Evolutionary conservation across 257 asterid species (phyloP).

Genomic region (Lantana camara): DNA sequence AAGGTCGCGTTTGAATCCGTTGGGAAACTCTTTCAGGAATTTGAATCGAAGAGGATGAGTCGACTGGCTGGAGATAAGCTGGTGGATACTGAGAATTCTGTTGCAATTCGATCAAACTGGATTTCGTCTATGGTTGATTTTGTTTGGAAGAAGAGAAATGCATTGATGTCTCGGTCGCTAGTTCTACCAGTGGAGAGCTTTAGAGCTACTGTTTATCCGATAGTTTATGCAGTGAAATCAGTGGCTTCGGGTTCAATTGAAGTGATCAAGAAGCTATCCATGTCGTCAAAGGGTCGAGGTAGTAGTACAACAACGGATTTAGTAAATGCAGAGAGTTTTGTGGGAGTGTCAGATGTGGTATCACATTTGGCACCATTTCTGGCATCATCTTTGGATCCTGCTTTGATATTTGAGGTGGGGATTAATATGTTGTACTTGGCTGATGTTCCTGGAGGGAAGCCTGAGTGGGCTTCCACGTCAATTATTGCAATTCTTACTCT

Average conservation of each 20-base stretch:
- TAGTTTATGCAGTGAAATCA: slow-evolving; percentile 84
- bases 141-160: slow-evolving; percentile 78
- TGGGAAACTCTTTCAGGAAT: slow-evolving; percentile 87
- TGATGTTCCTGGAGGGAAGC: slow-evolving; percentile 98
- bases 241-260: slow-evolving; percentile 91
- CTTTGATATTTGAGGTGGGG: slow-evolving; percentile 92
- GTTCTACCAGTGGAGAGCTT: slow-evolving; percentile 87
- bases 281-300: slow-evolving; percentile 51
- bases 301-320: slow-evolving; percentile 37
- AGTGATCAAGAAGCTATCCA: slow-evolving; percentile 79
- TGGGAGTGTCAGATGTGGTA: slow-evolving; percentile 90
- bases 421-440: slow-evolving; percentile 94
- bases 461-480: slow-evolving; percentile 96
- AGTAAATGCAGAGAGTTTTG: slow-evolving; percentile 70
- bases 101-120: slow-evolving; percentile 93
- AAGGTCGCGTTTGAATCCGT: slow-evolving; percentile 90
- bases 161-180: slow-evolving; percentile 76
- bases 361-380: slow-evolving; percentile 91
- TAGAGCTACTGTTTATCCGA: slow-evolving; percentile 75
- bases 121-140: slow-evolving; percentile 84
- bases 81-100: slow-evolving; percentile 89
- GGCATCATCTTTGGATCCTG: slow-evolving; percentile 88
- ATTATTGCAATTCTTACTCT: slow-evolving; percentile 94
- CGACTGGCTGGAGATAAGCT: slow-evolving; percentile 93
- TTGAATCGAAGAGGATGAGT: slow-evolving; percentile 91